These are phyloP conservation scores for Trichoderma orchidacearum DNA, from an alignment of 495 filamentous ascomycete genomes.

Conservation along the genomic window DNA sequence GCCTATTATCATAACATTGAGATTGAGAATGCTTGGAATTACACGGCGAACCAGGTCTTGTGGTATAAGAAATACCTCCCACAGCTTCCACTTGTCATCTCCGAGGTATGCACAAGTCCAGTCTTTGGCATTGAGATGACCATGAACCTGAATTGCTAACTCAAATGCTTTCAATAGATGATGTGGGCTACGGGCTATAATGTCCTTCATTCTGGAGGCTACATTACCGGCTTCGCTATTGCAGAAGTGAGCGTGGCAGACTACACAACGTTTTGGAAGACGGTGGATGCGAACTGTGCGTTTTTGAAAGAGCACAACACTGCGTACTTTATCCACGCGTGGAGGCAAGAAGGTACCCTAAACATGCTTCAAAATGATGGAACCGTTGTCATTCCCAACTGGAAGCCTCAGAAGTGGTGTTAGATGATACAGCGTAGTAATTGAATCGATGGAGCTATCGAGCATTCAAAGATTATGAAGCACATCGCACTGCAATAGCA, in stretches of 20 bases:
- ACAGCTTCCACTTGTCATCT: not conserved
- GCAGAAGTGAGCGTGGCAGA: not conserved
- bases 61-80: not conserved
- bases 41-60: not conserved
- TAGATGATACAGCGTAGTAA: not conserved
- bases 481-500: too few species aligned
- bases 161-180: not conserved
- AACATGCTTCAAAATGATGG: not conserved
- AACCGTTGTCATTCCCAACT: not conserved
- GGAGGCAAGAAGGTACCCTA: not conserved
- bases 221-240: not conserved
- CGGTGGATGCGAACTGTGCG: not conserved
- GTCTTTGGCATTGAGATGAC: not conserved
- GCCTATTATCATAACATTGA: not conserved
- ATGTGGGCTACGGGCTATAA: not conserved
- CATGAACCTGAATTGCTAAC: not conserved
- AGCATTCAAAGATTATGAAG: too few species aligned
- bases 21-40: not conserved
- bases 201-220: not conserved
- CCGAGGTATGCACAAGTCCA: not conserved
- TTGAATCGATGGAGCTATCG: not conserved
- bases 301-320: not conserved
- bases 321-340: not conserved
- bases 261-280: not conserved
- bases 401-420: not conserved